phyloP scores from a whole-genome alignment of 495 filamentous ascomycete species.

The Aspergillus cavernicola region DNA sequence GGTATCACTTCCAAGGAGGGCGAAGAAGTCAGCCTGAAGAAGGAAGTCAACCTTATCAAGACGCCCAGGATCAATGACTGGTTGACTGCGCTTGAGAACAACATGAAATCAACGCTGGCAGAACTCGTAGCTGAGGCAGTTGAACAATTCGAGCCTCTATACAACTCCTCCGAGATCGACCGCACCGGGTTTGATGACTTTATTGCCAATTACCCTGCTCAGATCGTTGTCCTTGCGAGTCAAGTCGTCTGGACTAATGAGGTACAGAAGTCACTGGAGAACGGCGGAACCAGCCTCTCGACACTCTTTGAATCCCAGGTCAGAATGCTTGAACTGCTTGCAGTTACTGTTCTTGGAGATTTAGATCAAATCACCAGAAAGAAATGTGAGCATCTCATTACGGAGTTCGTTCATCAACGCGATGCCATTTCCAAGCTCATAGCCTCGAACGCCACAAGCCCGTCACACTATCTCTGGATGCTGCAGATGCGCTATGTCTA shows the following conservation, averaged over 20 bases:
- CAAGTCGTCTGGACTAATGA: conserved; percentile 89
- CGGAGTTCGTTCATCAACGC: conserved; percentile 95
- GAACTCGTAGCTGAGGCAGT: conserved; percentile 86
- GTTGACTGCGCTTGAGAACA: conserved; percentile 83
- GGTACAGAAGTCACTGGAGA: conserved; percentile 69
- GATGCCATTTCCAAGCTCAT: conserved; percentile 84
- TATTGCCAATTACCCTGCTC: conserved; percentile 77
- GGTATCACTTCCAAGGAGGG: conserved; percentile 96
- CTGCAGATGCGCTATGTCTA: conserved; percentile 99
- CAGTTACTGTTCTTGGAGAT: conserved; percentile 84
- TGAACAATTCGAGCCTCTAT: conserved; percentile 65
- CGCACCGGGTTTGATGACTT: conserved; percentile 66
- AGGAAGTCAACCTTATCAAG: conserved; percentile 84
- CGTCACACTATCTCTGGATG: conserved; percentile 86
- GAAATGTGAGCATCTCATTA: conserved; percentile 98
- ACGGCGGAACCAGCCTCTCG: conserved; percentile 63
- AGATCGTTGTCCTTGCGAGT: conserved; percentile 93
- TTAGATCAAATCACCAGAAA: conserved; percentile 81
- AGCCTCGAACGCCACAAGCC: conserved; percentile 65
- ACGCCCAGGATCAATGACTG: conserved; percentile 97
- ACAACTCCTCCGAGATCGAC: conserved; percentile 62
- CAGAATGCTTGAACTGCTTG: conserved; percentile 75
- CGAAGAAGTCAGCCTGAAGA: conserved; percentile 82
- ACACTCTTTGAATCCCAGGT: conserved; percentile 71
- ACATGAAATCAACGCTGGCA: conserved; percentile 91